A percentile compares a stretch with the other conserved stretches of the same genome.
These are phyloP conservation scores for Mrakia frigida DNA, from an alignment of 768 basidiomycete species.

Conservation along the genomic window DNA sequence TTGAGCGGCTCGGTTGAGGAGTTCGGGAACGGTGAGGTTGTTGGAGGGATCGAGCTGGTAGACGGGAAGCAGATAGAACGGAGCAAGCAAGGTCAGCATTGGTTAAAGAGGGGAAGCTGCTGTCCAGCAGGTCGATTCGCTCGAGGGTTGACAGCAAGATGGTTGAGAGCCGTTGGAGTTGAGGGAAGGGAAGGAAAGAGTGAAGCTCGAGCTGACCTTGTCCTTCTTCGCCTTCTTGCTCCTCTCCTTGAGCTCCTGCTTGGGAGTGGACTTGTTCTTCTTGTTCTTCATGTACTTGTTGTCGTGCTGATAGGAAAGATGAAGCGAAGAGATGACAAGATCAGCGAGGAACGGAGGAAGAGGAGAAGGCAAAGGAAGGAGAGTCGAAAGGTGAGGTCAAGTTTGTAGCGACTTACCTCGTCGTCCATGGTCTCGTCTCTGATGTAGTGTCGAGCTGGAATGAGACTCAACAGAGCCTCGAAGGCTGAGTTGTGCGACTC, in stretches of 20 bases:
- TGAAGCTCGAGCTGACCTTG: conserved; percentile 51
- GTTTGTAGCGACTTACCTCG: conserved; percentile 50
- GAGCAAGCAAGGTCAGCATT: background rate
- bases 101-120: background rate
- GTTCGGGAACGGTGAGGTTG: conserved; percentile 68
- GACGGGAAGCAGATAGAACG: background rate
- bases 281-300: conserved; percentile 69
- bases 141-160: background rate
- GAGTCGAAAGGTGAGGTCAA: background rate
- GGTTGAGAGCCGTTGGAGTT: background rate
- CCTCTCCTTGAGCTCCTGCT: conserved; percentile 81
- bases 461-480: conserved; percentile 72
- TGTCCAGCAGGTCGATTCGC: background rate
- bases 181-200: background rate
- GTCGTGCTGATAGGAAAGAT: conserved; percentile 48
- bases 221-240: conserved; percentile 81
- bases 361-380: background rate
- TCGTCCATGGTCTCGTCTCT: conserved; percentile 57
- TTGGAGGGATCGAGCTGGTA: conserved; percentile 85
- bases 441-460: conserved; percentile 85
- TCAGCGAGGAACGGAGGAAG: conserved; percentile 1
- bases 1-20: conserved; percentile 54
- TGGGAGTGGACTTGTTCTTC: conserved; percentile 58
- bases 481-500: conserved; percentile 83
- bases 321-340: background rate